Evolutionary conservation across 2,329 filamentous ascomycete genomes (phyloP).

Genomic region (Penicillium sp.): DNA sequence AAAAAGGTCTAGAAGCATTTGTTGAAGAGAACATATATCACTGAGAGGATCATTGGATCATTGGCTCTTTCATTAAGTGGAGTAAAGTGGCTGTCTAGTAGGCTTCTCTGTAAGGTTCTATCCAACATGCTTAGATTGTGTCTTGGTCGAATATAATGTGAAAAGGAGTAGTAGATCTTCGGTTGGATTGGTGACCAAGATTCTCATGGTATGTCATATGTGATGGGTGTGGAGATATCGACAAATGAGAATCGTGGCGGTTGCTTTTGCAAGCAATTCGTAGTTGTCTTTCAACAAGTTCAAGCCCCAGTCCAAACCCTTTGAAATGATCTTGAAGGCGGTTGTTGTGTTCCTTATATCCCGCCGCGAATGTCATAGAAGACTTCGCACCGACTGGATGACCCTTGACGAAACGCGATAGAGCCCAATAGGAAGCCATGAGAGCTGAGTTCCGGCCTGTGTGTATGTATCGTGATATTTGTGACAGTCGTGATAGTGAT

Average conservation of each 20-base stretch:
- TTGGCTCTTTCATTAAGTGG: background rate
- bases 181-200: background rate
- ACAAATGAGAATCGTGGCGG: background rate
- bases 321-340: background rate
- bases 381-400: background rate
- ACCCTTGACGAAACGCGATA: background rate
- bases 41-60: background rate
- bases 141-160: background rate
- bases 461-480: background rate
- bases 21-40: background rate
- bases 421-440: background rate
- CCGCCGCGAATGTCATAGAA: background rate
- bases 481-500: background rate
- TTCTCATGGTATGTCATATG: background rate
- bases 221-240: background rate
- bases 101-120: too few species aligned
- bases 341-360: background rate
- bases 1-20: constrained; percentile 3
- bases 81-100: background rate
- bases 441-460: background rate
- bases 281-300: background rate
- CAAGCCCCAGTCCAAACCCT: background rate
- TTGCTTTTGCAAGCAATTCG: background rate
- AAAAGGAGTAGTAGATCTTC: background rate
- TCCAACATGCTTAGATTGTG: background rate